Percentiles rank a stretch among this genome's conserved stretches.
Evolutionary conservation across 768 basidiomycete genomes (phyloP).

Genomic region (Russula sp.): DNA sequence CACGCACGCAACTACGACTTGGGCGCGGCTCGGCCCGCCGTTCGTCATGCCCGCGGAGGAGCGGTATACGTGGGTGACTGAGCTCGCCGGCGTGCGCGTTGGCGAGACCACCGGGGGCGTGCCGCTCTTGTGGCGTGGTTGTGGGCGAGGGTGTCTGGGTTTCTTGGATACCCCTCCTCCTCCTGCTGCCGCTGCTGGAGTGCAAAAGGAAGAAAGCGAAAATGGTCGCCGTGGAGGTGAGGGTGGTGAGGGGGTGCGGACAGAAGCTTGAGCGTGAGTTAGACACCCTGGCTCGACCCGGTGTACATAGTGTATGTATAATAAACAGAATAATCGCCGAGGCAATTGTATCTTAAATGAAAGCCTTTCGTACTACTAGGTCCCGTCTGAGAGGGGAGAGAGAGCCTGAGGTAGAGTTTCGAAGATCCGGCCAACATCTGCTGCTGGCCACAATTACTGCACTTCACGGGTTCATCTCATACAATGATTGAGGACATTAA

Average conservation of each 20-base stretch:
- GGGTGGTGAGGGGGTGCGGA: background rate
- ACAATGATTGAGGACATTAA: too few relatives aligned
- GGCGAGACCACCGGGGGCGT: slow-evolving; percentile 20
- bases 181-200: too few relatives aligned
- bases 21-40: slow-evolving; percentile 18
- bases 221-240: background rate
- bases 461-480: too few relatives aligned
- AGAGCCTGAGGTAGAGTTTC: too few relatives aligned
- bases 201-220: background rate
- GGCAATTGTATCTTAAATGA: slow-evolving; percentile 2
- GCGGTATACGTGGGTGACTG: slow-evolving; percentile 18
- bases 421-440: too few relatives aligned
- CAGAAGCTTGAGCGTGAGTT: background rate
- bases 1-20: background rate
- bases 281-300: background rate
- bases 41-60: slow-evolving; percentile 21
- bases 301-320: background rate
- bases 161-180: slow-evolving; percentile 6
- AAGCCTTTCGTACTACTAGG: background rate
- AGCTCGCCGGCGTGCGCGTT: slow-evolving; percentile 19
- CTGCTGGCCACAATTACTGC: too few relatives aligned
- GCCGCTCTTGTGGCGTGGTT: slow-evolving; percentile 23
- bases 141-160: slow-evolving; percentile 17
- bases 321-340: background rate
- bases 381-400: too few relatives aligned